Conservation (phyloP, 345 rosid species). For the thale cress (Arabidopsis thaliana) region TAIR10.1 NC_003075.7:4071501-4072000, state of each 20-base stretch:
- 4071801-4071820: slow-evolving; percentile 70
- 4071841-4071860: slow-evolving; percentile 81
- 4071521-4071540: slow-evolving; percentile 71
- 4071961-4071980: slow-evolving; percentile 52
- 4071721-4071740: slow-evolving; percentile 70
- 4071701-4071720: slow-evolving; percentile 92
- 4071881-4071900: slow-evolving; percentile 68
- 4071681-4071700: slow-evolving; percentile 66
- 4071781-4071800: slow-evolving; percentile 90
- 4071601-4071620: slow-evolving; percentile 71
- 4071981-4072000: slow-evolving; percentile 27
- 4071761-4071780: slow-evolving; percentile 77
- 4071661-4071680: slow-evolving; percentile 61
- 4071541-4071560: slow-evolving; percentile 68
- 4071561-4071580: slow-evolving; percentile 80
- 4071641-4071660: slow-evolving; percentile 84
- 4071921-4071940: slow-evolving; percentile 80
- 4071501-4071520: slow-evolving; percentile 70
- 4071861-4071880: slow-evolving; percentile 81
- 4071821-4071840: slow-evolving; percentile 82
- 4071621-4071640: slow-evolving; percentile 76
- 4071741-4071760: slow-evolving; percentile 79
- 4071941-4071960: slow-evolving; percentile 70
- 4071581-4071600: slow-evolving; percentile 59
- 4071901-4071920: slow-evolving; percentile 69